Percentiles rank a stretch among this genome's conserved stretches.
phyloP scores from a whole-genome alignment of 192 early-diverging fungal genomes.

The Lunasporangiospora selenospora region DNA sequence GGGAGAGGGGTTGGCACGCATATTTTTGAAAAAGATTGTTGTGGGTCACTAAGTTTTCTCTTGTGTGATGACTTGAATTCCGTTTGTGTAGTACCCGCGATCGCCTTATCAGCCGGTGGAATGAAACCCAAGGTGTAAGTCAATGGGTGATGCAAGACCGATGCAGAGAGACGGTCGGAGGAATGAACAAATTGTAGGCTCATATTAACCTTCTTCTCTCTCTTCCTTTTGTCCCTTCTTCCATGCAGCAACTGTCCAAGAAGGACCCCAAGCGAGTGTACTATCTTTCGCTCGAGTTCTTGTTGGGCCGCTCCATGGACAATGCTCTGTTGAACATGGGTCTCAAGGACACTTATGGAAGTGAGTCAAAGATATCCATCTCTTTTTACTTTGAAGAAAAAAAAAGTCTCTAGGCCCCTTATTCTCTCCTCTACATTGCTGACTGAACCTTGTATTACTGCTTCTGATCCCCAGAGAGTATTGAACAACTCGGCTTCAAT shows the following conservation, averaged over 20 bases:
- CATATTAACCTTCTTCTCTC: background rate
- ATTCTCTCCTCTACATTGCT: too few species aligned
- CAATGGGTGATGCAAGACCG: background rate
- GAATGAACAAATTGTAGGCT: background rate
- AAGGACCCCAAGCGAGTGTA: constrained; percentile 93
- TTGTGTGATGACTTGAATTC: background rate
- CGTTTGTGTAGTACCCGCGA: constrained; percentile 77
- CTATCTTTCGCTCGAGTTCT: constrained; percentile 98
- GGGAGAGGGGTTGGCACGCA: too few species aligned
- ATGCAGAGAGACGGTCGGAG: background rate
- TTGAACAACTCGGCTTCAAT: constrained; percentile 85
- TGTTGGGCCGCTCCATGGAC: constrained; percentile 96
- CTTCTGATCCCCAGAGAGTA: constrained; percentile 39
- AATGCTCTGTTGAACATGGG: constrained; percentile 91
- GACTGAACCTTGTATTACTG: background rate
- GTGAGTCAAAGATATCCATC: constrained; percentile 50
- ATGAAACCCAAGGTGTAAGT: constrained; percentile 85
- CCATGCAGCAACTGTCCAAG: constrained; percentile 64
- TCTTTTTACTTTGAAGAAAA: background rate
- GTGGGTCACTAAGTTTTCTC: background rate
- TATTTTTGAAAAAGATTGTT: too few species aligned
- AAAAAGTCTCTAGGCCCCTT: too few species aligned
- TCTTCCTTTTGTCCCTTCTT: background rate
- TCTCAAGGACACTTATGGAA: constrained; percentile 80
- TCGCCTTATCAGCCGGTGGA: constrained; percentile 92